These are phyloP conservation scores for Paecilomyces sp. DNA, from an alignment of 2,329 filamentous ascomycete genomes.

Conservation along the genomic window DNA sequence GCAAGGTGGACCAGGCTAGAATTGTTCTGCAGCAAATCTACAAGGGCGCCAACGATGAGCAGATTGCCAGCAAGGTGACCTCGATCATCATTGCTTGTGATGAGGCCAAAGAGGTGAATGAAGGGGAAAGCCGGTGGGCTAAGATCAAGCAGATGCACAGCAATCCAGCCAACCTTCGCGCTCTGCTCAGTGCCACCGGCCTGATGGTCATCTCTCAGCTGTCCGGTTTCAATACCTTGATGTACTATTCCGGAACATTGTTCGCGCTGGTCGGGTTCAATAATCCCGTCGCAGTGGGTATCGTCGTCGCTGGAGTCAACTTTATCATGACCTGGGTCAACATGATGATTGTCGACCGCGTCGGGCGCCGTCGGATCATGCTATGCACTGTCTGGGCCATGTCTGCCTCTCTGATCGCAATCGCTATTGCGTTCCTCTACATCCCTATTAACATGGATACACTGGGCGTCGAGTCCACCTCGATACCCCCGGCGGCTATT, in stretches of 20 bases:
- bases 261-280: conserved; percentile 44
- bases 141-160: conserved; percentile 42
- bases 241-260: conserved; percentile 39
- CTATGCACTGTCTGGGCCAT: conserved; percentile 40
- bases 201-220: conserved; percentile 47
- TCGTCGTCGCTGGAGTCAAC: conserved; percentile 25
- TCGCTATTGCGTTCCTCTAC: not conserved
- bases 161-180: conserved; percentile 23
- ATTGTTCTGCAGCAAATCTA: conserved; percentile 27
- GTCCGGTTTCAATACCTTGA: conserved; percentile 40
- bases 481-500: conserved; percentile 28
- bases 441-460: not conserved
- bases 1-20: conserved; percentile 6
- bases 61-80: conserved; percentile 39
- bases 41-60: conserved; percentile 25
- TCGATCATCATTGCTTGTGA: conserved; percentile 37
- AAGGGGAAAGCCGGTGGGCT: conserved; percentile 35
- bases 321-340: conserved; percentile 46
- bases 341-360: conserved; percentile 38
- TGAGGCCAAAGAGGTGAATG: conserved; percentile 32
- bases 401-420: conserved; percentile 33
- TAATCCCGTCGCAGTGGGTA: conserved; percentile 41
- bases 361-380: conserved; percentile 40
- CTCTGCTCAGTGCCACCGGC: conserved; percentile 41
- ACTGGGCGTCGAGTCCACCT: not conserved